Evolutionary conservation across 768 basidiomycete genomes (phyloP), one percentile per base, ranked within the genome.

Genomic region (Collybia mongolica): DNA sequence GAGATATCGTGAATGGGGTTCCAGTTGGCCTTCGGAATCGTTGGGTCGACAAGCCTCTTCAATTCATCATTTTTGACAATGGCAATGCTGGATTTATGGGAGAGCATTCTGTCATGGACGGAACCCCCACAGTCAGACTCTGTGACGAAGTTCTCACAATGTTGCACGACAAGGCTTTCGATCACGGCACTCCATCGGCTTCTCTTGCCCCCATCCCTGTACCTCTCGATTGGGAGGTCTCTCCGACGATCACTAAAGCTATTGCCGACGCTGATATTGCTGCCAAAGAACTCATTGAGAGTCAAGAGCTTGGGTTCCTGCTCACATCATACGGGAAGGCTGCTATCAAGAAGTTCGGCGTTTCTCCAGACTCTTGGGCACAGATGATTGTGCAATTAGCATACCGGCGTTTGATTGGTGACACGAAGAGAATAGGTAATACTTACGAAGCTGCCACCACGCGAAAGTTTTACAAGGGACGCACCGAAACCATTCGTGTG

Each of bases 391-490:
- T 95, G 44, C 95, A 98, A 65, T 72, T 98, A 40, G 95, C 94
- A 5, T 94, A 94, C 66, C 80, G 75, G 50, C 81, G 93, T 1
- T 76, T 93, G 28, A 68, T 85, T 24, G 73, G 76, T 36, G 57
- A 65, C n/a, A 67, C 74, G 32, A 72, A 76, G 71, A 67, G 83
- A 54, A 71, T 72, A 23, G 93, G 90, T 2, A 90, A 81, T 4
- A 93, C 93, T n/a, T 98, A 98, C 64, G 95, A 98, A 69, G 88
- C 92, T 49, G 93, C 93, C 28, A 86, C 90, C 53, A 94, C 93
- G n/a, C 78, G 95, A 26, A 82, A 80, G 64, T 97, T 89, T 68
- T 78, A 79, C 68, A 90, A 93, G 62, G 95, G 95, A 12, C 79
- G 95, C 41, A 98, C 95, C 20, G 95, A 98, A 71, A 86, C 91